Percentiles rank a stretch among this genome's conserved stretches.
Conservation (phyloP, 306 rosid genomes). For the Cucurbita moschata region DNA sequence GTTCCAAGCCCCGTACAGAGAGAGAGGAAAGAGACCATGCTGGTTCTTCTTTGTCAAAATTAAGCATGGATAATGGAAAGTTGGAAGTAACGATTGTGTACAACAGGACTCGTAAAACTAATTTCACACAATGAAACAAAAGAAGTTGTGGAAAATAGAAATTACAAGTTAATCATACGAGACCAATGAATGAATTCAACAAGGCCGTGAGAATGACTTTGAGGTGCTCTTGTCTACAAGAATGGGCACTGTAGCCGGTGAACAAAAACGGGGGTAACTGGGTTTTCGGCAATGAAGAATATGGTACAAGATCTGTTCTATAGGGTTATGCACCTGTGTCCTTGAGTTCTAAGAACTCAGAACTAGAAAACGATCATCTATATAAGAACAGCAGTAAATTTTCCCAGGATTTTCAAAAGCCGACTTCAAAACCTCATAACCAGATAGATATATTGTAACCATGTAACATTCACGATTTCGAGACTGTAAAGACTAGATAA, state of each 20-base stretch:
- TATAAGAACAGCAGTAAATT: not conserved
- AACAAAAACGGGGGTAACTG: not conserved
- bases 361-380: not conserved
- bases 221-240: not conserved
- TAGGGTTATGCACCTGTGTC: too few relatives aligned
- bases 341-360: not conserved
- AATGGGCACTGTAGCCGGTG: not conserved
- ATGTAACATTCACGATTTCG: not conserved
- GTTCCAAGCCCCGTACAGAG: not conserved
- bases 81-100: not conserved
- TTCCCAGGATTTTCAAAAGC: not conserved
- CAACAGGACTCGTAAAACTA: not conserved
- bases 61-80: not conserved
- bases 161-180: not conserved
- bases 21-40: not conserved
- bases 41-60: not conserved
- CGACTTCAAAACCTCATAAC: not conserved
- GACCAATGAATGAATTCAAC: not conserved
- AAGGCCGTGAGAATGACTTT: not conserved
- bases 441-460: not conserved
- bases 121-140: not conserved
- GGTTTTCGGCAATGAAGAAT: not conserved
- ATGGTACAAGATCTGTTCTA: not conserved
- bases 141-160: not conserved
- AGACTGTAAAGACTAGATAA: not conserved